Evolutionary conservation across 75 land plant genomes (phyloP).

Genomic region (Adiantum capillusveneris): DNA sequence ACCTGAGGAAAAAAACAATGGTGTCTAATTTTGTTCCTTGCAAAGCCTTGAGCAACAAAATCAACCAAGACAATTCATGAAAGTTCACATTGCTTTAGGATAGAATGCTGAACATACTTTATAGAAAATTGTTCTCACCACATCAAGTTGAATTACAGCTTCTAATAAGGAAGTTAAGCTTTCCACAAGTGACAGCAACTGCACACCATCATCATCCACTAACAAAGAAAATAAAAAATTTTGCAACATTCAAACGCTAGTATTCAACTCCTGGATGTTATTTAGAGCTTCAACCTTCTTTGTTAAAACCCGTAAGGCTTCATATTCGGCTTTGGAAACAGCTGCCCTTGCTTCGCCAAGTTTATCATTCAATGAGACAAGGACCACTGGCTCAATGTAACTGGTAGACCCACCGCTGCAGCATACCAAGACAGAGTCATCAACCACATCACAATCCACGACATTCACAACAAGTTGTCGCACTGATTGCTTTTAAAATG

Average conservation of each 20-base stretch:
- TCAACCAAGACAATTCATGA: no score
- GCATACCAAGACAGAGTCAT: not conserved
- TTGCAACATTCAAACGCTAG: no score
- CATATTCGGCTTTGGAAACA: constrained; percentile 60
- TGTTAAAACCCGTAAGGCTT: constrained; percentile 52
- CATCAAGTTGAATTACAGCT: constrained; percentile 55
- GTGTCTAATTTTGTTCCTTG: not conserved
- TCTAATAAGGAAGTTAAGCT: constrained; percentile 41
- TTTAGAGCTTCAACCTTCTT: constrained; percentile 71
- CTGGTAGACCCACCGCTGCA: constrained; percentile 54
- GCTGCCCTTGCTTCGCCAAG: constrained; percentile 66
- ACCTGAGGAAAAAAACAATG: constrained; percentile 35
- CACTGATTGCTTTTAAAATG: no score
- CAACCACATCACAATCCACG: no score
- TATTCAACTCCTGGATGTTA: no score
- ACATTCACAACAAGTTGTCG: no score
- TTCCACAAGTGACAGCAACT: constrained; percentile 55
- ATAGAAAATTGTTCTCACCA: no score
- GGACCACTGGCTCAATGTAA: constrained; percentile 68
- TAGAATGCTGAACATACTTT: no score
- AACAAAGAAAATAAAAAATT: no score
- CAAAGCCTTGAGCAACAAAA: not conserved
- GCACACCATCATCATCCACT: no score
- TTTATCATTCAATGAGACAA: constrained; percentile 82
- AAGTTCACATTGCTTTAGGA: no score